A percentile compares a stretch with the other conserved stretches of the same genome.
Evolutionary conservation across 257 asterid genomes (phyloP).

Genomic region (Forsythia suspensa): DNA sequence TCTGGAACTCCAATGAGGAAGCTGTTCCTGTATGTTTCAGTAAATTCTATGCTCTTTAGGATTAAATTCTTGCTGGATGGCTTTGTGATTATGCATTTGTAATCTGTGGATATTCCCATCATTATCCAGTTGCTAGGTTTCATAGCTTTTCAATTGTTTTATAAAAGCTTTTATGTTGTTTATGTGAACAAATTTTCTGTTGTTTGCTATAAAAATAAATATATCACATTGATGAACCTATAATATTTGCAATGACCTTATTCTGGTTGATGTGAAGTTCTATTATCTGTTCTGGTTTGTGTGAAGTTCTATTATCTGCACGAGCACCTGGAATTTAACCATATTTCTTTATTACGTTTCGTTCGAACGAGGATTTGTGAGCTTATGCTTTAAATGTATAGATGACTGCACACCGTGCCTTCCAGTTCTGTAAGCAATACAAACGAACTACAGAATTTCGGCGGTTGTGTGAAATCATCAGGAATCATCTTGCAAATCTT

Average conservation of each 20-base stretch:
- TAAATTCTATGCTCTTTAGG: too few relatives aligned
- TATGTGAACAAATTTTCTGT: neutral
- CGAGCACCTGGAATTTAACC: too few relatives aligned
- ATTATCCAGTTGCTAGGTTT: neutral
- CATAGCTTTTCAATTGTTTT: neutral
- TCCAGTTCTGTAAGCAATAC: conserved; percentile 95
- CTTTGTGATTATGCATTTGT: too few relatives aligned
- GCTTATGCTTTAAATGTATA: conserved; percentile 25
- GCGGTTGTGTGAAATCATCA: conserved; percentile 79
- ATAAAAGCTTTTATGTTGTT: neutral
- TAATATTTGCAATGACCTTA: too few relatives aligned
- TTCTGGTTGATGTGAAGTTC: too few relatives aligned
- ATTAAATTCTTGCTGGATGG: too few relatives aligned
- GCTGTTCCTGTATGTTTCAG: too few relatives aligned
- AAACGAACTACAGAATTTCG: conserved; percentile 89
- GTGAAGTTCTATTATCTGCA: too few relatives aligned
- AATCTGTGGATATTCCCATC: neutral
- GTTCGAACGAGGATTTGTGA: neutral
- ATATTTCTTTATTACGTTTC: neutral
- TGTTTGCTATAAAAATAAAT: neutral
- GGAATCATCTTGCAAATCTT: conserved; percentile 89
- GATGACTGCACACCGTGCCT: conserved; percentile 98
- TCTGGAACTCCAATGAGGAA: too few relatives aligned
- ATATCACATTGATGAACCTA: too few relatives aligned
- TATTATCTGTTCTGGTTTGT: too few relatives aligned